These are phyloP conservation scores for Penicillium manginii DNA, from an alignment of 495 filamentous ascomycete species.

Conservation along the genomic window DNA sequence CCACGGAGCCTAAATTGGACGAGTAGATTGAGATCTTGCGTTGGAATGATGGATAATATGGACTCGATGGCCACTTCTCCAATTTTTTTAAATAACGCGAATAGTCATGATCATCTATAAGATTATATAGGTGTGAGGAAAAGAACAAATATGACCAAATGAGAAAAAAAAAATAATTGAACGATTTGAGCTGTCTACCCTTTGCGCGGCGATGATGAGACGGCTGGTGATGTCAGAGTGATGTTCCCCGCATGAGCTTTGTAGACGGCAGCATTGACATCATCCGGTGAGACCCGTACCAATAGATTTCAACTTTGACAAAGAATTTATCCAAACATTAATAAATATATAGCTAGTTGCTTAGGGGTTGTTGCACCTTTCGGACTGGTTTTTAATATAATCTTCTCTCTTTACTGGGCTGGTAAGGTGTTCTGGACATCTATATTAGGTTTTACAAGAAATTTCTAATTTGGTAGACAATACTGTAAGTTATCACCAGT, in stretches of 20 bases:
- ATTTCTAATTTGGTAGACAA: too few species aligned
- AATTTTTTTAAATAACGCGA: background rate
- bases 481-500: too few species aligned
- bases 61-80: background rate
- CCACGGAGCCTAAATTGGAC: constrained; percentile 1
- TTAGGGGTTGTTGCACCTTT: too few species aligned
- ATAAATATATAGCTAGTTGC: too few species aligned
- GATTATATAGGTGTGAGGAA: too few species aligned
- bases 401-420: too few species aligned
- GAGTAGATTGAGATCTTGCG: background rate
- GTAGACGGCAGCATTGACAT: background rate
- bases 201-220: background rate
- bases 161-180: too few species aligned
- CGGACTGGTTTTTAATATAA: too few species aligned
- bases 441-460: too few species aligned
- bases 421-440: too few species aligned
- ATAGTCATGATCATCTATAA: background rate
- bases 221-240: constrained; percentile 27
- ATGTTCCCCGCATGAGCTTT: constrained; percentile 14
- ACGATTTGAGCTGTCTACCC: too few species aligned
- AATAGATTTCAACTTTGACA: background rate
- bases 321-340: too few species aligned
- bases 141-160: background rate
- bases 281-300: background rate
- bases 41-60: background rate